phyloP scores from a whole-genome alignment of 2,329 filamentous ascomycete species.

The Paecilomyces fulvus region DNA sequence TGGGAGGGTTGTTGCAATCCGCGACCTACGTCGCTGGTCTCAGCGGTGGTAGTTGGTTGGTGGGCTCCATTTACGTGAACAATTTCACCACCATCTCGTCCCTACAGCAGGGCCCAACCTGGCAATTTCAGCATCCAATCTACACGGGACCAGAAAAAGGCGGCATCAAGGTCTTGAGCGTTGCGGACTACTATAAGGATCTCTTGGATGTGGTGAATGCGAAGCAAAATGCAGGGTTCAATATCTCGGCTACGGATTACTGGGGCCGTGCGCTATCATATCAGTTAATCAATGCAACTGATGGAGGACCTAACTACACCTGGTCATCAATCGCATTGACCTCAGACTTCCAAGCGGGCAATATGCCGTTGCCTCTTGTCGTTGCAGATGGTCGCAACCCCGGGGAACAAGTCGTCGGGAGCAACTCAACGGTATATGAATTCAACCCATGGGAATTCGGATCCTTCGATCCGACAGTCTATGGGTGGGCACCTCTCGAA shows the following conservation, averaged over 20 bases:
- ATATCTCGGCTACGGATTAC: constrained; percentile 74
- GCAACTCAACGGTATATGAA: constrained; percentile 69
- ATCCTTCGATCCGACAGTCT: constrained; percentile 63
- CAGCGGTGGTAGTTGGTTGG: constrained; percentile 75
- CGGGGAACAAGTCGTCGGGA: constrained; percentile 51
- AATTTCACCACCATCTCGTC: constrained; percentile 64
- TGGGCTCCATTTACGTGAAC: constrained; percentile 68
- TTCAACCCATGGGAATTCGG: constrained; percentile 76
- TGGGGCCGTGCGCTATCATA: constrained; percentile 80
- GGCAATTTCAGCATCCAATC: constrained; percentile 57
- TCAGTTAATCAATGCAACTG: constrained; percentile 68
- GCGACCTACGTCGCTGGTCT: constrained; percentile 73
- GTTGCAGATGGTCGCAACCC: constrained; percentile 61
- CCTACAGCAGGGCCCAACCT: constrained; percentile 46
- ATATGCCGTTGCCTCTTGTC: constrained; percentile 64
- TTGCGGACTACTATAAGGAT: constrained; percentile 54
- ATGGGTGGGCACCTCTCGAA: constrained; percentile 60
- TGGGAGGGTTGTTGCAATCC: constrained; percentile 74
- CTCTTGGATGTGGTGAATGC: constrained; percentile 49
- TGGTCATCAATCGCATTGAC: constrained; percentile 69
- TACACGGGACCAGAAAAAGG: constrained; percentile 47
- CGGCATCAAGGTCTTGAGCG: constrained; percentile 36
- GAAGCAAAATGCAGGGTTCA: constrained; percentile 57
- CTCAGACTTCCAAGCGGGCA: constrained; percentile 52
- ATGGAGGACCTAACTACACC: constrained; percentile 69